These are phyloP conservation scores for Mesotaenium endlicherianum DNA, from an alignment of 139 green algal genomes.

Conservation along the genomic window DNA sequence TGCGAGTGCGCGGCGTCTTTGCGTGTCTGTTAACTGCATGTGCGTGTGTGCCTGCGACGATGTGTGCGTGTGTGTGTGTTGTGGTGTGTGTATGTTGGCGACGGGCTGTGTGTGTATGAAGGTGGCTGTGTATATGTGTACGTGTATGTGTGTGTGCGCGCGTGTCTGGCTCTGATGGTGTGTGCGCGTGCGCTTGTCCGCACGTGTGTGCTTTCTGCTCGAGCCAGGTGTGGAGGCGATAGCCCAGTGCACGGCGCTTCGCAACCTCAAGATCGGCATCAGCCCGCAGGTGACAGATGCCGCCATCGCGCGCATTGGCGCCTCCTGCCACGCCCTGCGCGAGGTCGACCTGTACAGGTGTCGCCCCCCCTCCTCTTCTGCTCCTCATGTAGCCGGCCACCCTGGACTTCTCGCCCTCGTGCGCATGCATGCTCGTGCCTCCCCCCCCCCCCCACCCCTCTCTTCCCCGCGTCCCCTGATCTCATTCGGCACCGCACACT, in stretches of 20 bases:
- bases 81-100: not conserved
- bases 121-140: not conserved
- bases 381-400: not conserved
- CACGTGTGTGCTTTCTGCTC: not conserved
- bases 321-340: not conserved
- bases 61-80: not conserved
- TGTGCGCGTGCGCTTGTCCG: not conserved
- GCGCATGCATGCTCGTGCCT: too few relatives aligned
- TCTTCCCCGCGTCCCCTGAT: too few relatives aligned
- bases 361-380: not conserved
- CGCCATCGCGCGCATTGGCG: not conserved
- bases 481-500: too few relatives aligned
- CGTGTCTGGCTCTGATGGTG: not conserved
- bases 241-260: not conserved
- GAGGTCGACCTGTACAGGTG: constrained; percentile 5
- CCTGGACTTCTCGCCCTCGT: too few relatives aligned
- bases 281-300: not conserved
- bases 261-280: not conserved
- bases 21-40: not conserved
- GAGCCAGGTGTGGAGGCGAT: not conserved
- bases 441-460: too few relatives aligned
- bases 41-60: not conserved
- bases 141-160: not conserved
- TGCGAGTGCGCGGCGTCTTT: not conserved
- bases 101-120: not conserved